Base-by-base conservation (phyloP, 441 rosid genomes). In the Sinapis alba region DNA sequence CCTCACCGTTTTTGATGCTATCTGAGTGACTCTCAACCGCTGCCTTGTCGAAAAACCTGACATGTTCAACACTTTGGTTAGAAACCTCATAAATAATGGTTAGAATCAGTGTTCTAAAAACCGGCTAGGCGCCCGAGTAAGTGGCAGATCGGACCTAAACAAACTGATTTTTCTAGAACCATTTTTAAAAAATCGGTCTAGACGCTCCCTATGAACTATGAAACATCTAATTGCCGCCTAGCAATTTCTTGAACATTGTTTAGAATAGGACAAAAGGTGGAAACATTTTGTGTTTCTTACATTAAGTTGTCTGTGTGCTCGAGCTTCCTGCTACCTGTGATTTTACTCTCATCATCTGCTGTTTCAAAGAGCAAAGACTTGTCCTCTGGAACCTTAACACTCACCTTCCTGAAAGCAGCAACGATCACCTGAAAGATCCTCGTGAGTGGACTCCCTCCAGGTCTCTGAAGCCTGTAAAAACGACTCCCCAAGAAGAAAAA, bases 21-120 rank as follows among this genome's bases (percentile, higher is more conserved):
- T 90, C 97, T 0, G 73, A 62, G 61, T 68, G 68, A 16, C 74
- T 83, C 78, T 87, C 90, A 64, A 90, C 97, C 1, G 99, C 98
- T 16, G 99, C 98, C 87, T 88, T 95, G 82, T 95, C 99, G 20
- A 93, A 90, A 82, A 93, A 95, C 78, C 99, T 95, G 81, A 56
- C 12, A 18, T 50, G 56, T 50, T 50, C 23, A 50, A 50, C 5
- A 16, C 5, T 50, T 50, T 18, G 23, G 56, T 50, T 50, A 50
- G 56, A 50, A 50, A 43, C 50, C 50, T 43, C 7, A 43, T 4
- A 13, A 5, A 18, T 1, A 43, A 43, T n/a, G 50, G 50, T 43
- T 43, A 43, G 50, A 45, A n/a, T 7, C 21, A 47, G 20, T 47
- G 20, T 47, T 47, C 54, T 45, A 45, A 45, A 45, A 5, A 45